These are phyloP conservation scores for Dactylonectria estremocensis DNA, from an alignment of 2,329 filamentous ascomycete species.

Conservation along the genomic window DNA sequence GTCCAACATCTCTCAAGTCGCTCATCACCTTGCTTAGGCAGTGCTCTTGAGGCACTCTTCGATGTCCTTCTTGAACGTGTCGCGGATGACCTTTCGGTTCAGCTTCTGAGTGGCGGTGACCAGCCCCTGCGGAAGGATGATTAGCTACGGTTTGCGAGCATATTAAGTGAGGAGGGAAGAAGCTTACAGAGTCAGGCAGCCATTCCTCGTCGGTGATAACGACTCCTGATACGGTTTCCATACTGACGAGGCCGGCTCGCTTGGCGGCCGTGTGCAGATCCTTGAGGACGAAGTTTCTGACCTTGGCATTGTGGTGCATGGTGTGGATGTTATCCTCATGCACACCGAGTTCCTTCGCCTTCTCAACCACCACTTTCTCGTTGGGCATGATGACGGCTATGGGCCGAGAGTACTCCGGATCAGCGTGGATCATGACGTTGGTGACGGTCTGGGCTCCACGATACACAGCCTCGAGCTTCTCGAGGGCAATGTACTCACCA, in stretches of 20 bases:
- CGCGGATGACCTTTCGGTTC: slow-evolving; percentile 67
- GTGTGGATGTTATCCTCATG: slow-evolving; percentile 77
- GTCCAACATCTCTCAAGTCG: slow-evolving; percentile 4
- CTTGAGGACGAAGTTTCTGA: slow-evolving; percentile 74
- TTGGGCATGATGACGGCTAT: slow-evolving; percentile 84
- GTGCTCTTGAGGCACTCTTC: slow-evolving; percentile 56
- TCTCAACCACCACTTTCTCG: slow-evolving; percentile 73
- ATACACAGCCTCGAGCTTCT: slow-evolving; percentile 95
- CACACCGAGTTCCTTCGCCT: slow-evolving; percentile 74
- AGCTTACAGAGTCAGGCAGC: slow-evolving; percentile 86
- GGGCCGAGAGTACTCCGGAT: slow-evolving; percentile 80
- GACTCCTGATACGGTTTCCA: slow-evolving; percentile 84
- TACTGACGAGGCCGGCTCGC: slow-evolving; percentile 75
- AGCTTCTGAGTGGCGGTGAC: slow-evolving; percentile 76
- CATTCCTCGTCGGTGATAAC: slow-evolving; percentile 89
- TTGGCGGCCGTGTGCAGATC: slow-evolving; percentile 77
- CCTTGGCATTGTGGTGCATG: slow-evolving; percentile 77
- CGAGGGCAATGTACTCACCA: slow-evolving; percentile 96
- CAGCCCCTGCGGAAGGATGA: slow-evolving; percentile 61
- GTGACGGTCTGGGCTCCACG: slow-evolving; percentile 83
- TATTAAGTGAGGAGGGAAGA: background rate
- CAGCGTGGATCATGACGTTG: slow-evolving; percentile 91
- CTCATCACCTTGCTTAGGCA: slow-evolving; percentile 39
- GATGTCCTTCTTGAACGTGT: slow-evolving; percentile 68
- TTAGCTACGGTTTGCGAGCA: slow-evolving; percentile 39